Conservation (phyloP, 2,329 filamentous ascomycete species). For the Gyromitra esculenta region DNA sequence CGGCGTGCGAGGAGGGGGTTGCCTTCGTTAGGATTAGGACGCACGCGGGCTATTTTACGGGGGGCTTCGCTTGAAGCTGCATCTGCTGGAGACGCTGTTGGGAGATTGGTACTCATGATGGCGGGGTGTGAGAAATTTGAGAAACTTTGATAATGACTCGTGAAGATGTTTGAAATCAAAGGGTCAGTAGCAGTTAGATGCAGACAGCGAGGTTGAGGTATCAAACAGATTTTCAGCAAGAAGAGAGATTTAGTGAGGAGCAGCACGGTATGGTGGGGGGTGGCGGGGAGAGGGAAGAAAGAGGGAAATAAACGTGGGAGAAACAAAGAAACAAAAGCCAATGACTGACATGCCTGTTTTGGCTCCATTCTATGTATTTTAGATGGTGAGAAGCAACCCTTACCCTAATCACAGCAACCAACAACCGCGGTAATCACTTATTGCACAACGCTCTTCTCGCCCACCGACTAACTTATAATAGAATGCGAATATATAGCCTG, state of each 20-base stretch:
- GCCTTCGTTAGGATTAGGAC: neutral
- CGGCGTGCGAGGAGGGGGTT: slow-evolving; percentile 10
- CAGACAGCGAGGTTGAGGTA: neutral
- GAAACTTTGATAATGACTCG: neutral
- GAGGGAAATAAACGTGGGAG: neutral
- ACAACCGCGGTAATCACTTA: no score
- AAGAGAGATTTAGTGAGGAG: neutral
- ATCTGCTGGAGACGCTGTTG: neutral
- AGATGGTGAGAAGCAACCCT: neutral
- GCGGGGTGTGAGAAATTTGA: neutral
- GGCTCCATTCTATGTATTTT: slow-evolving; percentile 10
- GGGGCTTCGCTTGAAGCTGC: neutral
- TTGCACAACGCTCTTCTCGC: no score
- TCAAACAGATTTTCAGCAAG: neutral
- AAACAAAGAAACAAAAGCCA: slow-evolving; percentile 29
- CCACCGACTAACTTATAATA: no score
- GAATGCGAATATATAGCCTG: neutral
- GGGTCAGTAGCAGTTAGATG: neutral
- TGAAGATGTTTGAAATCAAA: neutral
- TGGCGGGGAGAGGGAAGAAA: neutral
- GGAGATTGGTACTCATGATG: neutral
- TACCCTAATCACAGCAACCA: no score
- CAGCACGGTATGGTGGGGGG: neutral
- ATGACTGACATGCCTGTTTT: slow-evolving; percentile 15
- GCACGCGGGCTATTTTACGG: neutral